Evolutionary conservation across 805 yeast species (phyloP).

Genomic region (Candida argentea): DNA sequence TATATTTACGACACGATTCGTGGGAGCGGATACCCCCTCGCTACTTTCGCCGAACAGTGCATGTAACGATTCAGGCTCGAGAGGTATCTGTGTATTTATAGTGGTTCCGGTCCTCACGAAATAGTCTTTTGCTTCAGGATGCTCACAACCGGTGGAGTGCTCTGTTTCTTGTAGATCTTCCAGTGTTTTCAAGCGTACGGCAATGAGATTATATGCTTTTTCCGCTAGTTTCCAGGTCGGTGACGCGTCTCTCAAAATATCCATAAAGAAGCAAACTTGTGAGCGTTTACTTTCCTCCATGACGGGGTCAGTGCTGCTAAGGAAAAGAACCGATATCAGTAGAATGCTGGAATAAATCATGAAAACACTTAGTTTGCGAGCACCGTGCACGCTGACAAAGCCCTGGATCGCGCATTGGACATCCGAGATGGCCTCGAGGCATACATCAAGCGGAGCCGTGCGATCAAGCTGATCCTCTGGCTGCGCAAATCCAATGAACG

Average conservation of each 20-base stretch:
- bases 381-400: conserved; percentile 31
- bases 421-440: conserved; percentile 32
- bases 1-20: too few relatives aligned
- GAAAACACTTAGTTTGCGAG: conserved; percentile 32
- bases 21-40: too few relatives aligned
- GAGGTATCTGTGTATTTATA: too few relatives aligned
- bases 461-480: conserved; percentile 9
- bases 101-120: too few relatives aligned
- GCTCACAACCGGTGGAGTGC: neutral
- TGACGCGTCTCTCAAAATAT: conserved; percentile 30
- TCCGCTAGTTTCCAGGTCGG: conserved; percentile 39
- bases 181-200: conserved; percentile 18
- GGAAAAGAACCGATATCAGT: conserved; percentile 31
- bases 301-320: conserved; percentile 20
- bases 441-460: conserved; percentile 25
- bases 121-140: neutral
- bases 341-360: conserved; percentile 39
- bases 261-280: conserved; percentile 29
- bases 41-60: too few relatives aligned
- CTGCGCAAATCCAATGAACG: conserved; percentile 36
- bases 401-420: conserved; percentile 26
- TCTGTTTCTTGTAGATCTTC: conserved; percentile 6
- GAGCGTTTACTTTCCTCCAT: conserved; percentile 16
- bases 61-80: too few relatives aligned
- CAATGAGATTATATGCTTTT: conserved; percentile 33